Percentiles rank a stretch among this genome's conserved stretches.
These are phyloP conservation scores for Begonia masoniana DNA, from an alignment of 306 rosid species.

Conservation along the genomic window DNA sequence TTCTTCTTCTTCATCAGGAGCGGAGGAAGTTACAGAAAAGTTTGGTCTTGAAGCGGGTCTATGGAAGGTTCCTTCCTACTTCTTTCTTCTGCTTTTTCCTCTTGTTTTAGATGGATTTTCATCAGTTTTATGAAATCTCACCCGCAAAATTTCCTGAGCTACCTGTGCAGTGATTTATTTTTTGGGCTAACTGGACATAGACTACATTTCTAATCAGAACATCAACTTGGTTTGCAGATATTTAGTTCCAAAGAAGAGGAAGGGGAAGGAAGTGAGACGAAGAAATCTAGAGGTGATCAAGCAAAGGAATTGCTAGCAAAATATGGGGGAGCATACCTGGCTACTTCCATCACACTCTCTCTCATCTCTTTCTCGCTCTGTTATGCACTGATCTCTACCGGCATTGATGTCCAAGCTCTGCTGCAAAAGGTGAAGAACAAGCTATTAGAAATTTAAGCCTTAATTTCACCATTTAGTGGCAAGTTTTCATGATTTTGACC, in stretches of 20 bases:
- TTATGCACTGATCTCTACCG: slow-evolving; percentile 52
- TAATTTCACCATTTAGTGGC: too few relatives aligned
- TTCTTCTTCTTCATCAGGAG: slow-evolving; percentile 23
- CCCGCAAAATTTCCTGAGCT: too few relatives aligned
- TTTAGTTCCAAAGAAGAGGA: slow-evolving; percentile 72
- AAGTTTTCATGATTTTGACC: too few relatives aligned
- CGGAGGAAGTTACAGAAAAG: slow-evolving; percentile 68
- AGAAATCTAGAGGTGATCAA: slow-evolving; percentile 68
- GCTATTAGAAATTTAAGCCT: too few relatives aligned
- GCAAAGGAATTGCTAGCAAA: slow-evolving; percentile 84
- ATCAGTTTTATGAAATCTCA: not conserved
- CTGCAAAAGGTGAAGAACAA: slow-evolving; percentile 51
- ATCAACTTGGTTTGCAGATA: slow-evolving; percentile 30
- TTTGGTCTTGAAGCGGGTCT: slow-evolving; percentile 93
- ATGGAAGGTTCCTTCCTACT: slow-evolving; percentile 54
- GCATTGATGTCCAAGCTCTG: slow-evolving; percentile 64
- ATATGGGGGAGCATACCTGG: slow-evolving; percentile 87
- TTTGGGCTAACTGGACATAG: too few relatives aligned
- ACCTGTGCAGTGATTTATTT: too few relatives aligned
- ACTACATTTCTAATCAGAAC: too few relatives aligned
- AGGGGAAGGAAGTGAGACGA: slow-evolving; percentile 21
- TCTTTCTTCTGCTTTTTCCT: not conserved
- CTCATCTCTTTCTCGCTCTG: slow-evolving; percentile 65
- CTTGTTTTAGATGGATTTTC: not conserved
- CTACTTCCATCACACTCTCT: slow-evolving; percentile 79